Percentiles rank a stretch among this genome's conserved stretches.
These are phyloP conservation scores for Suillus placidus DNA, from an alignment of 768 basidiomycete genomes.

Conservation along the genomic window DNA sequence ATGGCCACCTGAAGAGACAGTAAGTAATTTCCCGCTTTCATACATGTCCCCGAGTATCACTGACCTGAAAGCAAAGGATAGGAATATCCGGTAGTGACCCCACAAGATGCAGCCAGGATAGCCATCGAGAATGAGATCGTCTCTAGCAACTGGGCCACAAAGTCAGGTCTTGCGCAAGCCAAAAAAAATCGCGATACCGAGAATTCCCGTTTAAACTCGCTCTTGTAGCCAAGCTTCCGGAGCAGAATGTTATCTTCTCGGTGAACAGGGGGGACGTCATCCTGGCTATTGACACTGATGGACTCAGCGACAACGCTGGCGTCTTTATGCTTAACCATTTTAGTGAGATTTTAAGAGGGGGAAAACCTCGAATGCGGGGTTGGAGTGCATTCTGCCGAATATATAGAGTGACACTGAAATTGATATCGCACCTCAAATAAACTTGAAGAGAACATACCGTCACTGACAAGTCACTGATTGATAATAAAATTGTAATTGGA, in stretches of 20 bases:
- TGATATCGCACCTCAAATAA: background rate
- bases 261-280: conserved; percentile 16
- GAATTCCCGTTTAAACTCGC: conserved; percentile 29
- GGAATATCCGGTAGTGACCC: conserved; percentile 22
- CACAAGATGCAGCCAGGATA: conserved; percentile 27
- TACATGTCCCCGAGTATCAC: background rate
- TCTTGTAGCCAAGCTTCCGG: conserved; percentile 29
- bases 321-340: conserved; percentile 14
- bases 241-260: conserved; percentile 21
- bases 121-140: conserved; percentile 29
- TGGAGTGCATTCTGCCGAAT: background rate
- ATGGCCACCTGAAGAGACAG: conserved; percentile 20
- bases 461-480: background rate
- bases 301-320: conserved; percentile 7
- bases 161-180: background rate
- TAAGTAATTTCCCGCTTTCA: background rate
- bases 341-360: background rate
- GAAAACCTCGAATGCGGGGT: background rate
- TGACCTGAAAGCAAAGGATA: conserved; percentile 22
- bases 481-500: background rate
- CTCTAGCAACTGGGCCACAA: conserved; percentile 20
- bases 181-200: conserved; percentile 15
- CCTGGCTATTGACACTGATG: conserved; percentile 8
- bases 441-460: background rate
- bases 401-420: background rate